Conservation (phyloP, 306 rosid genomes). For the Dalbergia cultrata region DNA sequence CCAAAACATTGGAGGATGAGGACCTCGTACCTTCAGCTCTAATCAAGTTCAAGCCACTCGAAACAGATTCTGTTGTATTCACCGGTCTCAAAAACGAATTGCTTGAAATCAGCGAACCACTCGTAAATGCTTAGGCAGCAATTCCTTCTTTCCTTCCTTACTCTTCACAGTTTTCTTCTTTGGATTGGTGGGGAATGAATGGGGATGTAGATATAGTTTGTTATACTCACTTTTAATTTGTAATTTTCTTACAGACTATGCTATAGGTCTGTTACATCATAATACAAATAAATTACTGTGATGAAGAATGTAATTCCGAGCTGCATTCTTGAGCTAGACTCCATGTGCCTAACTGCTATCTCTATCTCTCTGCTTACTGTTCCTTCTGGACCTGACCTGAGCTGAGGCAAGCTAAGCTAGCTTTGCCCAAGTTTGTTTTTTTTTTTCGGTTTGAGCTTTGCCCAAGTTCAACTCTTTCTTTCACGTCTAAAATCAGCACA, state of each 20-base stretch:
- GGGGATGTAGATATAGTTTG: constrained; percentile 32
- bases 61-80: constrained; percentile 88
- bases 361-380: neutral
- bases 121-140: constrained; percentile 60
- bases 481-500: neutral
- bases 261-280: constrained; percentile 12
- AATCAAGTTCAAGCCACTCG: constrained; percentile 85
- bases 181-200: constrained; percentile 7
- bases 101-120: constrained; percentile 91
- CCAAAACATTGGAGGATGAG: constrained; percentile 77
- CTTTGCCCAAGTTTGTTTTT: neutral
- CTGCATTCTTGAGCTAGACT: neutral
- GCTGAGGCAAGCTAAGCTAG: neutral
- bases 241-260: constrained; percentile 26
- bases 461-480: neutral
- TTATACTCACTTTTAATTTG: constrained; percentile 19
- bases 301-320: constrained; percentile 4
- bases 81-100: constrained; percentile 85
- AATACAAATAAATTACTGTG: constrained; percentile 21
- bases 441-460: too few relatives aligned
- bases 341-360: too few relatives aligned
- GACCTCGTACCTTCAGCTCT: constrained; percentile 93
- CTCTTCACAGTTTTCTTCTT: neutral
- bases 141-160: constrained; percentile 37
- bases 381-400: neutral